These are phyloP conservation scores for Boletus bicolor DNA, from an alignment of 768 basidiomycete genomes.

Conservation along the genomic window DNA sequence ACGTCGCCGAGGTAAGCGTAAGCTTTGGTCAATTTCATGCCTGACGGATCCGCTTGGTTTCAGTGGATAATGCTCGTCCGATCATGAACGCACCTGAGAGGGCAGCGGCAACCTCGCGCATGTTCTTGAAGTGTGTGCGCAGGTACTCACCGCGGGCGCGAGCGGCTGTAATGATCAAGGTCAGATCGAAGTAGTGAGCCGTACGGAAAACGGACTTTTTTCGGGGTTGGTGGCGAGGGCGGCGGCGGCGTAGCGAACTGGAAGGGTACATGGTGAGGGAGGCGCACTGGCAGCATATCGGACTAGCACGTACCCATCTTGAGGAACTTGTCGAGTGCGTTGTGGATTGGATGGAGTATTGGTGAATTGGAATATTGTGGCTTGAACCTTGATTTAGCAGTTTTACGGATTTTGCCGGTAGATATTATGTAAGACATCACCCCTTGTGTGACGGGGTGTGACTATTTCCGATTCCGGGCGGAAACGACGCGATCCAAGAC, in stretches of 20 bases:
- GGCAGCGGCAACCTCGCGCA: conserved; percentile 97
- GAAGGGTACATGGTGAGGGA: conserved; percentile 16
- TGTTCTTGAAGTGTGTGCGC: conserved; percentile 99
- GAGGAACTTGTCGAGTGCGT: conserved; percentile 41
- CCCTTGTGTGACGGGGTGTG: neutral
- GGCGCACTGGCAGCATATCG: conserved; percentile 10
- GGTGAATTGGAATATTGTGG: conserved; percentile 42
- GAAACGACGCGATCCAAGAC: neutral
- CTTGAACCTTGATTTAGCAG: conserved; percentile 32
- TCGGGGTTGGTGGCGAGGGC: conserved; percentile 88
- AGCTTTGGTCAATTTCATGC: conserved; percentile 91
- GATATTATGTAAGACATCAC: neutral
- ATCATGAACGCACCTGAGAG: conserved; percentile 65
- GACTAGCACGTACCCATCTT: conserved; percentile 59
- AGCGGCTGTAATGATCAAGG: conserved; percentile 54
- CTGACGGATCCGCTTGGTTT: conserved; percentile 37
- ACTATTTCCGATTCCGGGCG: neutral
- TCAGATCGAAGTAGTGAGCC: conserved; percentile 6
- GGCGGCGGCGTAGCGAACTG: conserved; percentile 94
- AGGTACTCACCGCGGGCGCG: conserved; percentile 95
- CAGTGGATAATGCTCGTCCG: neutral
- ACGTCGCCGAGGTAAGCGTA: conserved; percentile 93
- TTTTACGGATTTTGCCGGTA: conserved; percentile 27
- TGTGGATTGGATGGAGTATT: conserved; percentile 53
- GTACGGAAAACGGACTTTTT: conserved; percentile 64